Percentiles rank a stretch among this genome's conserved stretches.
Conservation (phyloP, 208 protist genomes). For the Acanthamoeba comandoni region DNA sequence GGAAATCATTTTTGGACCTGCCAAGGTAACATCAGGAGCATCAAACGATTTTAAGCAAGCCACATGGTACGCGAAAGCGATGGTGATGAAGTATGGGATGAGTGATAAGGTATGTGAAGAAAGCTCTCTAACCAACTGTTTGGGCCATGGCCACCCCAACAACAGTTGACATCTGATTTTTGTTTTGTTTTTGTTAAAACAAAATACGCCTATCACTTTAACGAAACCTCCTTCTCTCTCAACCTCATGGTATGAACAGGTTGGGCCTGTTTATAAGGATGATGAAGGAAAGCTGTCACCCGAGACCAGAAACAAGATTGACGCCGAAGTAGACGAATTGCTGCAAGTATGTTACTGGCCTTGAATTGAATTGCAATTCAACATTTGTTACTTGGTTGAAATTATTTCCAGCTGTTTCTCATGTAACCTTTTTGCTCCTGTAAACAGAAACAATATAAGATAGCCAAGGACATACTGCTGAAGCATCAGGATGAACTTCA, state of each 20-base stretch:
- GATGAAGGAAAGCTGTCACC: neutral
- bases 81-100: slow-evolving; percentile 88
- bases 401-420: too few species aligned
- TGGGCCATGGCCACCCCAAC: neutral
- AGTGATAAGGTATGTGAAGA: slow-evolving; percentile 83
- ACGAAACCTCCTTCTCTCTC: too few species aligned
- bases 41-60: slow-evolving; percentile 94
- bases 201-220: too few species aligned
- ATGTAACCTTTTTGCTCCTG: too few species aligned
- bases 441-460: slow-evolving; percentile 7
- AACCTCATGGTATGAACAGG: too few species aligned
- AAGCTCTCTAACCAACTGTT: neutral
- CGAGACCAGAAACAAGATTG: slow-evolving; percentile 75
- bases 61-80: slow-evolving; percentile 90
- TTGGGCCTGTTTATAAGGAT: too few species aligned
- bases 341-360: neutral
- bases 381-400: too few species aligned
- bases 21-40: slow-evolving; percentile 90
- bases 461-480: slow-evolving; percentile 70
- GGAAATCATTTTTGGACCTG: slow-evolving; percentile 93
- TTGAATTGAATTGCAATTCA: too few species aligned
- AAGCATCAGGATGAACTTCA: slow-evolving; percentile 76
- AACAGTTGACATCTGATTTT: too few species aligned
- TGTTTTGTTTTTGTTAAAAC: too few species aligned
- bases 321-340: slow-evolving; percentile 75